A percentile compares a stretch with the other conserved stretches of the same genome.
Evolutionary conservation across 2,329 filamentous ascomycete genomes (phyloP).

Genomic region (Diaporthe nobilis): DNA sequence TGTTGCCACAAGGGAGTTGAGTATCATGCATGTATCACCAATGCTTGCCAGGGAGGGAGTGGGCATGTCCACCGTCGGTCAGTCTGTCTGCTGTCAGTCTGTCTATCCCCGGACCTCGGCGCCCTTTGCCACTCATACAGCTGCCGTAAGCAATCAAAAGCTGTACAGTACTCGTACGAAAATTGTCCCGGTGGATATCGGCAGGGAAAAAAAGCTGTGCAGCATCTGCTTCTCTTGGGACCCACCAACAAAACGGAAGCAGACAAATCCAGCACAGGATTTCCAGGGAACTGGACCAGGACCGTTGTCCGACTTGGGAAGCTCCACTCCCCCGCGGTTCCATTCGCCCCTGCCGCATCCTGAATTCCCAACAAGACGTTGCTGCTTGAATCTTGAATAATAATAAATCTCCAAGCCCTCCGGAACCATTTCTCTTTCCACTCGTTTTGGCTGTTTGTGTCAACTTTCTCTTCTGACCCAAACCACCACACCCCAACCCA

Average conservation of each 20-base stretch:
- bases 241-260: slow-evolving; percentile 34
- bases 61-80: background rate
- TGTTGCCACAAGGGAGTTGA: slow-evolving; percentile 27
- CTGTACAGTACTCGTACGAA: background rate
- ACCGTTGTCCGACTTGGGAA: slow-evolving; percentile 30
- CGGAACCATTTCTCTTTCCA: background rate
- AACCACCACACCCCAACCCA: background rate
- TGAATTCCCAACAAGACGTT: slow-evolving; percentile 32
- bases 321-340: slow-evolving; percentile 34
- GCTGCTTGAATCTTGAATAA: slow-evolving; percentile 24
- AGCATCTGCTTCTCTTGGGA: slow-evolving; percentile 26
- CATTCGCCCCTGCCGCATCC: slow-evolving; percentile 34
- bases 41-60: background rate
- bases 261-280: slow-evolving; percentile 22
- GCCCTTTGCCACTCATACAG: slow-evolving; percentile 19
- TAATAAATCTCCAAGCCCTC: slow-evolving; percentile 20
- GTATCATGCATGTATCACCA: background rate
- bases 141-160: background rate
- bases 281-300: slow-evolving; percentile 30
- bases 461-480: background rate
- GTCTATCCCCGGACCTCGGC: slow-evolving; percentile 21
- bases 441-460: slow-evolving; percentile 3
- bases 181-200: slow-evolving; percentile 23
- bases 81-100: background rate
- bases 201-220: slow-evolving; percentile 15